Percentiles rank a stretch among this genome's conserved stretches.
These are phyloP conservation scores for Hemerocallis citrina DNA, from an alignment of 106 monocot genomes.

Conservation along the genomic window DNA sequence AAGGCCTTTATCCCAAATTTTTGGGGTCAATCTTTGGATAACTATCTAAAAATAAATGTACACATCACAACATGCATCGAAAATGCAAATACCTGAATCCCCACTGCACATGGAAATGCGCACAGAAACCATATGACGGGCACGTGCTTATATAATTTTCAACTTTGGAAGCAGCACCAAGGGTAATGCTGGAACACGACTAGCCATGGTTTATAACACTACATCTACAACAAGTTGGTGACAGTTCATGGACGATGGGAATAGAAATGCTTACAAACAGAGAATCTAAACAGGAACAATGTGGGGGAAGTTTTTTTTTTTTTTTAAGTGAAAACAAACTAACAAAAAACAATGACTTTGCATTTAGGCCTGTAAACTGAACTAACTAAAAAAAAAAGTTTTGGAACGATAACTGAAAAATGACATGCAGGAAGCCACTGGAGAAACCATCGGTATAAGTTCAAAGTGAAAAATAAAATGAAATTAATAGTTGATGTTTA, in stretches of 20 bases:
- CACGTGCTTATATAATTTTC: neutral
- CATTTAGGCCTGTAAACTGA: neutral
- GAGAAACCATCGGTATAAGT: neutral
- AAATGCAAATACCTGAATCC: conserved; percentile 6
- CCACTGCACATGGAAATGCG: neutral
- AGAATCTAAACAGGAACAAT: too few species aligned
- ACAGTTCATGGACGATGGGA: too few species aligned
- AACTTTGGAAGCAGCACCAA: neutral
- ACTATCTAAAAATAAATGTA: too few species aligned
- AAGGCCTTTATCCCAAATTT: too few species aligned
- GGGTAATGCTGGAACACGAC: conserved; percentile 3
- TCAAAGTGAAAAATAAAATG: conserved; percentile 29
- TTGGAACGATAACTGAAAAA: neutral
- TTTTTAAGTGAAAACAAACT: too few species aligned
- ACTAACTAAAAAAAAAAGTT: neutral
- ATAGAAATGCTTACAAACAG: too few species aligned
- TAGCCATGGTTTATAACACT: too few species aligned
- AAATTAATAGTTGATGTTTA: conserved; percentile 46
- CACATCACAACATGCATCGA: neutral
- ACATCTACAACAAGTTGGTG: too few species aligned
- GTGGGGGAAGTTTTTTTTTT: too few species aligned
- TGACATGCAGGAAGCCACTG: neutral
- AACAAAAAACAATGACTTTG: neutral
- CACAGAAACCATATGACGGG: too few species aligned
- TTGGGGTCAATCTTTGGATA: too few species aligned